Evolutionary conservation across 139 green algal species (phyloP), one percentile per base, ranked within the genome.

Genomic region (Picochlorum sp.): DNA sequence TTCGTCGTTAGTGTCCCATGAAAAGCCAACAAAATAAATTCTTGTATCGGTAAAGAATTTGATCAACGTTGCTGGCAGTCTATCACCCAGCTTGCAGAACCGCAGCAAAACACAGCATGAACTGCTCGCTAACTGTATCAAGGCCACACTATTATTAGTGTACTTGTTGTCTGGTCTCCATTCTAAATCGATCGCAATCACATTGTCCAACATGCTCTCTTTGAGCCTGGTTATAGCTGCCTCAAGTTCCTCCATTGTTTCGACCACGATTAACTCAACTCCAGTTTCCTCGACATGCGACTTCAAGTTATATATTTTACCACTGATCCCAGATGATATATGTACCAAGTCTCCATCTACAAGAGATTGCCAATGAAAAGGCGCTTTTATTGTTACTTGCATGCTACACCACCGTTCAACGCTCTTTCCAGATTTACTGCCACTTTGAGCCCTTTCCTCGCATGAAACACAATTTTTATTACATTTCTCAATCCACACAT

Each of bases 151-250:
- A 49, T 25, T 59, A 18, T 33, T 49, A 26, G 18, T 28, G 7
- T 20, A 13, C 24, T 40, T 59, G 10, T 54, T 51, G 49, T 75
- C 68, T 7, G 68, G 67, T 24, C 39, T 28, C 68, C 68, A 75
- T 24, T 75, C 68, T 18, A 75, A 16, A 51, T 75, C 68, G 9
- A 75, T 73, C 0, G 36, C 68, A 7, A 73, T 14, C 25, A 58
- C 20, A 20, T 18, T 7, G 55, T 75, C 68, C 31, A 50, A 33
- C 68, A 73, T 75, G 55, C 37, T 61, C 39, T 12, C 5, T 4
- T 47, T 39, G 20, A 75, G 55, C 55, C 22, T 50, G 32, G 14
- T 16, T 26, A 75, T 45, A 37, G 68, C 66, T n/a, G 14, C 29
- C 1, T 33, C 13, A 41, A 73, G 28, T 31, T 55, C 37, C 10